Base-by-base conservation (phyloP, 192 early-diverging fungal genomes). In the Coemansia sp. region DNA sequence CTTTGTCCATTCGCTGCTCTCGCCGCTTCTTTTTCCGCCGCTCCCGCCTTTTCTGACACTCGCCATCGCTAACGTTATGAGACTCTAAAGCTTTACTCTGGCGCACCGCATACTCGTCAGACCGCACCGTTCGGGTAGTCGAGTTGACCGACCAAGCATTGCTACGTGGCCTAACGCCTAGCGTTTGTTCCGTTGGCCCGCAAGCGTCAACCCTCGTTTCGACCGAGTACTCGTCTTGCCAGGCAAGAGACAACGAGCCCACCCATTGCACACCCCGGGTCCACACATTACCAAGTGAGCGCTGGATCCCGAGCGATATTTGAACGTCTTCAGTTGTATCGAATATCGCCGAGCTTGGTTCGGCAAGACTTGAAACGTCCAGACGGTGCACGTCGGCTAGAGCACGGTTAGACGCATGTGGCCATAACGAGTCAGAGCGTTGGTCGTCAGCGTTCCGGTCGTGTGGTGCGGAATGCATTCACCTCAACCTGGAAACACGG, bases 221-320 rank as follows among this genome's bases (percentile, higher is more conserved):
- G 6, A 57, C 57, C 11, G 54, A 37, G 10, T 50, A 39, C 19
- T 74, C 68, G 45, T 57, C 53, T n/a, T 74, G 63, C 77, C 77
- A 80, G 3, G 69, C 77, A 1, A 80, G 64, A 2, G 77, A 80
- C 19, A 80, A 17, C 9, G 68, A 67, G 19, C 77, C 77, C 1
- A 80, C 65, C 27, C 53, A 71, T 6, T 62, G 62, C n/a, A 80
- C 43, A 3, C 68, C 77, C 3, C 64, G 39, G 10, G 48, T 60
- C 77, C 77, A 80, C 1, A 62, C 77, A 6, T 55, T 63, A 45
- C 53, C 65, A 49, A 80, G 47, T 4, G 71, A 59, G 2, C 43
- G 31, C 56, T 74, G 61, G 22, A 80, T 48, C 4, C 69, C 77
- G 16, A 80, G 63, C 22, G 72, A 71, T 65, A 80, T 69, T n/a